phyloP scores from a whole-genome alignment of 331 rosid genomes.

The Telfairia occidentalis region DNA sequence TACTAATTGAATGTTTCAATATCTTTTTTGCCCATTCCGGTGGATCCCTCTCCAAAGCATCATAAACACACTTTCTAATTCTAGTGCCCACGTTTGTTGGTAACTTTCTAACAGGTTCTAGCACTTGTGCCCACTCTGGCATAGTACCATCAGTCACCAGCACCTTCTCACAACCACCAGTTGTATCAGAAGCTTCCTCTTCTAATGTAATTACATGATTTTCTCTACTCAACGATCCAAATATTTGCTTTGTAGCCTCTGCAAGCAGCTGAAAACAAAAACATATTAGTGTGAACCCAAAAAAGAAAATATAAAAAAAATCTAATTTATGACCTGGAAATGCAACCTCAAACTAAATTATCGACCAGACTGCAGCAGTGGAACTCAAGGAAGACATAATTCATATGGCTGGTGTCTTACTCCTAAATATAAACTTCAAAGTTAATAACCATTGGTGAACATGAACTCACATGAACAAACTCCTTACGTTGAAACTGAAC shows the following conservation, averaged over 20 bases:
- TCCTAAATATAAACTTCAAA: background rate
- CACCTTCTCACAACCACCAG: conserved; percentile 34
- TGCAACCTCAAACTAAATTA: background rate
- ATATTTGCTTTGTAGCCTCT: conserved; percentile 71
- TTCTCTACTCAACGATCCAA: conserved; percentile 52
- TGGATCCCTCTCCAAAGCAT: conserved; percentile 64
- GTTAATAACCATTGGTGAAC: background rate
- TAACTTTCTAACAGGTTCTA: conserved; percentile 89
- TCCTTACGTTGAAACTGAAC: background rate
- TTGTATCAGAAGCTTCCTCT: conserved; percentile 61
- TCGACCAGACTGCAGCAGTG: background rate
- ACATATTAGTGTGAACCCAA: conserved; percentile 14
- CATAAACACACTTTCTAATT: conserved; percentile 88
- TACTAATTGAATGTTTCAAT: conserved; percentile 82
- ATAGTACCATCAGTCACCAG: conserved; percentile 38
- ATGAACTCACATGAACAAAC: background rate
- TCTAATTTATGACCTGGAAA: background rate
- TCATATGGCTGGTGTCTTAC: background rate
- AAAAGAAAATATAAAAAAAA: background rate
- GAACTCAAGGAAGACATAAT: conserved; percentile 1
- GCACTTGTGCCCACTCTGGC: conserved; percentile 84
- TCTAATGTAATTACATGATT: conserved; percentile 57
- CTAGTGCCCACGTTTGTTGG: conserved; percentile 99
- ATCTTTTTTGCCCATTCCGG: conserved; percentile 90
- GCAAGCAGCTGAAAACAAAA: conserved; percentile 71